Evolutionary conservation across 1,139 yeast species (phyloP), one percentile per base, ranked within the genome.

Genomic region (Zygosaccharomyces sapae): DNA sequence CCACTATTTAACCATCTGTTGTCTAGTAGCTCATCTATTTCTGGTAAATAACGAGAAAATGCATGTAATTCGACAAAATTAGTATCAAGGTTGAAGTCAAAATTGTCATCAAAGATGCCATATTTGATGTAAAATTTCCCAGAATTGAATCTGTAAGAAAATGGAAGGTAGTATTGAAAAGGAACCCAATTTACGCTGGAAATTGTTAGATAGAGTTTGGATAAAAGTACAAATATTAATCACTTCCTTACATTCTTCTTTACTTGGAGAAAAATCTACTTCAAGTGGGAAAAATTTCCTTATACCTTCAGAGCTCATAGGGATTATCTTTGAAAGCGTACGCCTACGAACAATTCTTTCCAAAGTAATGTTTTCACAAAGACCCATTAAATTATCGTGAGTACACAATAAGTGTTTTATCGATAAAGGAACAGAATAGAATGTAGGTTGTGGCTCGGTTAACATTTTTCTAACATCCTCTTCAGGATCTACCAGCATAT

Each of bases 221-320:
- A 43, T 40, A 33, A 43, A 40, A 19, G 27, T 24, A 4, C 36
- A 18, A 13, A 47, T 20, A 27, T 40, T 29, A 13, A 29, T 41
- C 19, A 43, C 13, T 8, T 30, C 39, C 8, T 37, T 38, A 12
- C 25, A 13, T 22, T 35, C 42, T 2, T 9, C 25, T 12, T 44
- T 30, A 12, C 41, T 40, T 3, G 38, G 39, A 4, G 46, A 43
- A 27, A 43, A 47, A 33, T 39, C 47, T 4, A 40, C 36, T 12
- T 25, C 36, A 10, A 47, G 31, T 2, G 46, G 42, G 20, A 43
- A 36, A 34, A 40, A 47, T 13, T 36, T 35, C 24, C 49, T 36
- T 16, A 43, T 33, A 3, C 49, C 49, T 33, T 19, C 41, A 6
- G 47, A 47, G 33, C 47, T 39, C 47, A 47, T 43, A 29, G 49